phyloP scores from a whole-genome alignment of 768 basidiomycete genomes.

The Podaxis sp. region DNA sequence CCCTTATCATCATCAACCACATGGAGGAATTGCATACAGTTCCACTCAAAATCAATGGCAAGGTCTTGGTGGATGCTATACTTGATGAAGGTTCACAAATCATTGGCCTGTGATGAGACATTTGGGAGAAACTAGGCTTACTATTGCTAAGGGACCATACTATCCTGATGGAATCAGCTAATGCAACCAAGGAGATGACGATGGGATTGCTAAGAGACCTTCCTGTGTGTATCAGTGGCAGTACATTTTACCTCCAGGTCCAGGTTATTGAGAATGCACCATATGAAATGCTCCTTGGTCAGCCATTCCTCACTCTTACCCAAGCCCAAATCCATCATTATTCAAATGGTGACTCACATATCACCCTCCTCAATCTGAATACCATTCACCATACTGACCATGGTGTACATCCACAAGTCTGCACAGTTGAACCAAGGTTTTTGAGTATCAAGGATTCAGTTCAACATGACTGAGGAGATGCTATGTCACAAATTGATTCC shows the following conservation, averaged over 20 bases:
- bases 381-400: constrained; percentile 14
- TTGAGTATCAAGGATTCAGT: no score
- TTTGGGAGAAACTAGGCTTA: constrained; percentile 20
- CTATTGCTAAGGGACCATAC: constrained; percentile 16
- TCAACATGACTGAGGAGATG: no score
- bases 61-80: constrained; percentile 14
- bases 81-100: constrained; percentile 22
- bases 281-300: no score
- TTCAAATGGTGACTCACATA: background rate
- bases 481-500: no score
- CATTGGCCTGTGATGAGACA: constrained; percentile 6
- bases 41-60: constrained; percentile 10
- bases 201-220: constrained; percentile 21
- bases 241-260: constrained; percentile 21
- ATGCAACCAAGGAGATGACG: constrained; percentile 13
- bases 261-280: constrained; percentile 22
- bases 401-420: background rate
- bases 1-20: constrained; percentile 15
- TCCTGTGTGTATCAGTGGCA: constrained; percentile 16
- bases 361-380: constrained; percentile 20
- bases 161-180: constrained; percentile 22
- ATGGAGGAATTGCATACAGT: constrained; percentile 16
- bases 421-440: no score
- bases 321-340: constrained; percentile 9
- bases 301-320: constrained; percentile 19